phyloP scores from a whole-genome alignment of 306 rosid genomes.

The Fagus sylvatica region DNA sequence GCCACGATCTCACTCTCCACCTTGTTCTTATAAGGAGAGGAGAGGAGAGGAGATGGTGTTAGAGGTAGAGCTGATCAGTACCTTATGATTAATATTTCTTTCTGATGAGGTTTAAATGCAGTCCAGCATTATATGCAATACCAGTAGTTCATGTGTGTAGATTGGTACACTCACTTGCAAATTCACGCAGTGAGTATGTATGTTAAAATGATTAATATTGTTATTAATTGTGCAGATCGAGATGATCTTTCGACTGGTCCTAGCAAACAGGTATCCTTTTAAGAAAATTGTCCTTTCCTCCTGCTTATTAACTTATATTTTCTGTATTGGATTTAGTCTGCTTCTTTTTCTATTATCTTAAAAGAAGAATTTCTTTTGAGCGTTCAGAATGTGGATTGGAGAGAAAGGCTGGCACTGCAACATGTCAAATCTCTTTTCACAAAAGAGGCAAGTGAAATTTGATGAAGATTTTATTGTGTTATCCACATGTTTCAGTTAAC shows the following conservation, averaged over 20 bases:
- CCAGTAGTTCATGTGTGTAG: not conserved
- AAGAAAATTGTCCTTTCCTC: conserved; percentile 5
- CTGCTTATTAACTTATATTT: conserved; percentile 13
- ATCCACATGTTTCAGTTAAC: conserved; percentile 18
- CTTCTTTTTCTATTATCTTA: conserved; percentile 6
- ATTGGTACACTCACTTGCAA: not conserved
- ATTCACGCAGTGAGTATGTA: not conserved
- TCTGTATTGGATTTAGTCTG: conserved; percentile 8
- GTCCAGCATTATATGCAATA: not conserved
- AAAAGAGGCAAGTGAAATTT: conserved; percentile 65
- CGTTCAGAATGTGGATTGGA: conserved; percentile 61
- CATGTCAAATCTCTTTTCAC: conserved; percentile 71
- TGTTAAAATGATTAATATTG: conserved; percentile 17
- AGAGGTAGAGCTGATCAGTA: not conserved
- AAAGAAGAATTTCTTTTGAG: conserved; percentile 5
- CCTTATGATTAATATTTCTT: not conserved
- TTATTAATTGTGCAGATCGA: conserved; percentile 58
- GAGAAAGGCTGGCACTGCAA: conserved; percentile 64
- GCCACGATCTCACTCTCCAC: too few species aligned
- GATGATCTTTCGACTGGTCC: conserved; percentile 43
- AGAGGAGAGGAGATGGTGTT: too few species aligned
- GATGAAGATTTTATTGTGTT: conserved; percentile 14
- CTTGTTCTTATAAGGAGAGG: too few species aligned
- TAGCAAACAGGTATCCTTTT: conserved; percentile 49
- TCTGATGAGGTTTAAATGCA: not conserved